Evolutionary conservation across 371 early-diverging fungal species (phyloP).

Genomic region (Mucor plumbeus): DNA sequence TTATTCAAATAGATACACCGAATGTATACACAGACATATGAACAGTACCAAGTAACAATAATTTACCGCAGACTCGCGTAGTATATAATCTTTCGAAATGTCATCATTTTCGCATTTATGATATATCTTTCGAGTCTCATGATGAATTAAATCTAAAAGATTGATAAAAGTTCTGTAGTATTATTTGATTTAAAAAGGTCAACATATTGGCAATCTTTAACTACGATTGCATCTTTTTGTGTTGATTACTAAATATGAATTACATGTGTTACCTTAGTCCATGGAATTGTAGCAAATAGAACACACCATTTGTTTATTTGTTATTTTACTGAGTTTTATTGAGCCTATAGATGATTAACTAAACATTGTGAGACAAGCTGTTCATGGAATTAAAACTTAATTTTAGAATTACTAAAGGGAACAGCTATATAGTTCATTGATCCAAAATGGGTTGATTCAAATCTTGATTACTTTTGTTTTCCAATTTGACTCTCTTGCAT

Average conservation of each 20-base stretch:
- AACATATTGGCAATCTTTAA: neutral
- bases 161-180: too few relatives aligned
- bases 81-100: neutral
- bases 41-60: neutral
- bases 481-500: too few relatives aligned
- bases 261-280: neutral
- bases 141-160: neutral
- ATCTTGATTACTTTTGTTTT: too few relatives aligned
- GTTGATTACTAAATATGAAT: neutral
- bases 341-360: too few relatives aligned
- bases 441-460: too few relatives aligned
- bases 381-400: too few relatives aligned
- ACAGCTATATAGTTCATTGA: too few relatives aligned
- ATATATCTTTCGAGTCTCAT: neutral
- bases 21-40: too few relatives aligned
- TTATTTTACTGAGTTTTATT: neutral
- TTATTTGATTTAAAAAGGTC: too few relatives aligned
- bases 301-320: neutral
- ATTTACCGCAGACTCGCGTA: neutral
- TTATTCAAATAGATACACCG: too few relatives aligned
- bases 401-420: too few relatives aligned
- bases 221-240: neutral
- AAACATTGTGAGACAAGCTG: neutral
- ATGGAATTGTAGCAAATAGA: neutral
- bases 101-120: constrained; percentile 3